These are phyloP conservation scores for Rhodotorula babjevae DNA, from an alignment of 768 basidiomycete genomes.

Conservation along the genomic window DNA sequence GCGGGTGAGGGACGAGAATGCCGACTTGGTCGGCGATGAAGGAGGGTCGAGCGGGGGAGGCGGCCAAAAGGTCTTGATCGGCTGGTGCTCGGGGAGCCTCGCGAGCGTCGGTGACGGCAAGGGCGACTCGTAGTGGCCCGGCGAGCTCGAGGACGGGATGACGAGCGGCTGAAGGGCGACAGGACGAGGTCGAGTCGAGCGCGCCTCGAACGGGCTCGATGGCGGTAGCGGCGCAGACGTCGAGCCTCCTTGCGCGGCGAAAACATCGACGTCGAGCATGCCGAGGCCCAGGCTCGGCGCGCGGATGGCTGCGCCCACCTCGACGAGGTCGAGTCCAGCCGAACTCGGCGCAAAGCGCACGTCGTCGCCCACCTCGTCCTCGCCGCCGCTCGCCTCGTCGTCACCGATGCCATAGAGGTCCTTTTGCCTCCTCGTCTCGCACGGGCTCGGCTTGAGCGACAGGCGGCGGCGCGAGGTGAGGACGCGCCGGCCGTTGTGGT, in stretches of 20 bases:
- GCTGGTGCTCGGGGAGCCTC: background rate
- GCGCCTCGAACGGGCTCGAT: too few relatives aligned
- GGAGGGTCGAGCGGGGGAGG: conserved; percentile 3
- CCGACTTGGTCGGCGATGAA: background rate
- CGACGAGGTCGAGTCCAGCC: background rate
- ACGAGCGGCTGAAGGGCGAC: background rate
- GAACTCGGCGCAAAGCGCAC: background rate
- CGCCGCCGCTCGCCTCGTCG: background rate
- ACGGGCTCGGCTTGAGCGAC: background rate
- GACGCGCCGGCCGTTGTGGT: conserved; percentile 2
- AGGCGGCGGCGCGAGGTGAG: background rate
- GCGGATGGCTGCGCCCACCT: background rate
- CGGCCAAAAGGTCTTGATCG: conserved; percentile 2
- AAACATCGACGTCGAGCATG: too few relatives aligned
- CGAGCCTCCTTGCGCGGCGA: too few relatives aligned
- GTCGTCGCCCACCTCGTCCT: background rate
- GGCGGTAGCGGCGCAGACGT: too few relatives aligned
- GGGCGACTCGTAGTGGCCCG: background rate
- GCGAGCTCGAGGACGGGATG: too few relatives aligned
- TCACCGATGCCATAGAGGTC: conserved; percentile 5
- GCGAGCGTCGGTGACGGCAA: background rate
- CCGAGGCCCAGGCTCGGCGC: too few relatives aligned
- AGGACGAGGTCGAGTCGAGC: too few relatives aligned
- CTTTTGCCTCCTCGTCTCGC: background rate
- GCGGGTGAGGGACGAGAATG: background rate